Conservation (phyloP, 805 yeast genomes). For the Pichia pseudocactophila region DNA sequence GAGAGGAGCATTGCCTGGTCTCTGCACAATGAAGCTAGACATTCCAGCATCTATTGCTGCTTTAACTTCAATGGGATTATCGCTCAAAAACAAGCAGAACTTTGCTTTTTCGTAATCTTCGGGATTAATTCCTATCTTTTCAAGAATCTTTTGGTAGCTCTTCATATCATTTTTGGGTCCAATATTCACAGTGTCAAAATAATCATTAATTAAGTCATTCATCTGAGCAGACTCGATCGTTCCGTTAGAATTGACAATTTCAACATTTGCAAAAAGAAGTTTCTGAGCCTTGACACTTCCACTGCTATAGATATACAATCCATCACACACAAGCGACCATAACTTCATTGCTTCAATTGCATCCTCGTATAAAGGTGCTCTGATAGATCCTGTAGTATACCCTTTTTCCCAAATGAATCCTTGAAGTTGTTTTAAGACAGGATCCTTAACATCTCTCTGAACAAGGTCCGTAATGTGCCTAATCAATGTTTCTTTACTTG, state of each 20-base stretch:
- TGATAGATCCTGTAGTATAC: constrained; percentile 63
- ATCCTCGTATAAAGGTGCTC: constrained; percentile 71
- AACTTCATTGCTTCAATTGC: constrained; percentile 48
- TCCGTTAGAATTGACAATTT: constrained; percentile 21
- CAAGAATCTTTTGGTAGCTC: constrained; percentile 54
- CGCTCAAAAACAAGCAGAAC: constrained; percentile 62
- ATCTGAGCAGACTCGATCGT: constrained; percentile 34
- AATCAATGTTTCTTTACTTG: constrained; percentile 27
- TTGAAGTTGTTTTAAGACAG: constrained; percentile 68
- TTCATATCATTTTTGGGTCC: constrained; percentile 55
- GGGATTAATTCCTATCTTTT: constrained; percentile 8
- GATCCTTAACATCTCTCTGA: constrained; percentile 61
- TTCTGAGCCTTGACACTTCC: constrained; percentile 87
- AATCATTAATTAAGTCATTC: constrained; percentile 47
- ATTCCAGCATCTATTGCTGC: constrained; percentile 69
- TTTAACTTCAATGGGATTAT: constrained; percentile 64
- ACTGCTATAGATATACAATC: constrained; percentile 72
- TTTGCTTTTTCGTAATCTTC: constrained; percentile 17
- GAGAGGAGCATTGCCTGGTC: constrained; percentile 67
- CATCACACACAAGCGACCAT: constrained; percentile 28
- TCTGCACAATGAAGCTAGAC: constrained; percentile 45
- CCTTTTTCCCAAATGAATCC: constrained; percentile 81
- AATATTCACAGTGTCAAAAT: constrained; percentile 78
- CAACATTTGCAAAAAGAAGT: constrained; percentile 60
- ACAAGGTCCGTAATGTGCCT: constrained; percentile 52